Conservation (phyloP, 2,329 filamentous ascomycete species). For the Pestalotiopsis sp. region DNA sequence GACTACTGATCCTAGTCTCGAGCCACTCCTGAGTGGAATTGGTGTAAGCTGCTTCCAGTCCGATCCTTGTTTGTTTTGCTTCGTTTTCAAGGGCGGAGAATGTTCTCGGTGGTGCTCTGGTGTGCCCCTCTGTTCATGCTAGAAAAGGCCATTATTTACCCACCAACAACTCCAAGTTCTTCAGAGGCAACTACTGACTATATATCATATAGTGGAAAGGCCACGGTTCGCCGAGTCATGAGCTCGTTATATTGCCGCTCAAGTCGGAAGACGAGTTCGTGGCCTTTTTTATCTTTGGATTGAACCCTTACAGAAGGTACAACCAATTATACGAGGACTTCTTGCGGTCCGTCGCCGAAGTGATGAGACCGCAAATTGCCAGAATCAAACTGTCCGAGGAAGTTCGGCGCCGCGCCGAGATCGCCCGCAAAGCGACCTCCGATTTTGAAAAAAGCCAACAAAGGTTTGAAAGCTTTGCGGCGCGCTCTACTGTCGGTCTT, state of each 20-base stretch:
- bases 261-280: constrained; percentile 19
- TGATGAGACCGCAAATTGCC: constrained; percentile 23
- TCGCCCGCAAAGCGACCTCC: constrained; percentile 23
- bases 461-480: constrained; percentile 28
- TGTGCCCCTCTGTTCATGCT: not conserved
- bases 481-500: constrained; percentile 27
- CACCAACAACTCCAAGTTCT: not conserved
- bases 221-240: constrained; percentile 17
- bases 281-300: constrained; percentile 26
- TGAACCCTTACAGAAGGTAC: constrained; percentile 26
- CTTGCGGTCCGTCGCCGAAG: constrained; percentile 22
- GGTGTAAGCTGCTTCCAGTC: not conserved
- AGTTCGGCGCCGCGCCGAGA: constrained; percentile 23
- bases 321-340: constrained; percentile 23
- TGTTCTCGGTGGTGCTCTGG: no score
- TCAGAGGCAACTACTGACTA: not conserved
- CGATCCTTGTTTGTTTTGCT: not conserved
- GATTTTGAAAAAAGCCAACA: constrained; percentile 26
- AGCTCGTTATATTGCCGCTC: constrained; percentile 26
- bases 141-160: no score
- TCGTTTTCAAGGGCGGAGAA: not conserved
- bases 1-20: constrained; percentile 17
- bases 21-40: constrained; percentile 18
- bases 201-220: constrained; percentile 18
- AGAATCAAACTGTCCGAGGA: constrained; percentile 25